Evolutionary conservation across 345 rosid genomes (phyloP).

Genomic region (Bruguiera sexangula): DNA sequence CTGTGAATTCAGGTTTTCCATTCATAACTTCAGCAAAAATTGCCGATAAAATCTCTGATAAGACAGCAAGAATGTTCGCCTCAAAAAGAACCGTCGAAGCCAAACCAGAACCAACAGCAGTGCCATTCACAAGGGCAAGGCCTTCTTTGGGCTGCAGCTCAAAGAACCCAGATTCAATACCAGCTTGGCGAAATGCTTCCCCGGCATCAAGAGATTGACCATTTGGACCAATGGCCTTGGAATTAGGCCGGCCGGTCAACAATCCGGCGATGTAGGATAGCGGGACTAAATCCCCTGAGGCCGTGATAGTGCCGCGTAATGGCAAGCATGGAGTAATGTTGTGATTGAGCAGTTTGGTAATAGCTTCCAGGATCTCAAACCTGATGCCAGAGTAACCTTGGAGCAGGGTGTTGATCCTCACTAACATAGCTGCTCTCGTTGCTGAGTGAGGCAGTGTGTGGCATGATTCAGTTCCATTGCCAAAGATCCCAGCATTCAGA

Average conservation of each 20-base stretch:
- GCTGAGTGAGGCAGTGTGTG: slow-evolving; percentile 59
- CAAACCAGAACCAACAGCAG: slow-evolving; percentile 71
- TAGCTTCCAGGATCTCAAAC: slow-evolving; percentile 68
- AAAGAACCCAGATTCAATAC: slow-evolving; percentile 45
- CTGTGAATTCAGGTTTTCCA: slow-evolving; percentile 76
- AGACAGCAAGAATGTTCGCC: slow-evolving; percentile 42
- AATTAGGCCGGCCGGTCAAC: slow-evolving; percentile 58
- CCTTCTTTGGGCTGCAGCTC: slow-evolving; percentile 76
- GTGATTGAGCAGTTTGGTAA: slow-evolving; percentile 52
- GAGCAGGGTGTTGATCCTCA: slow-evolving; percentile 67
- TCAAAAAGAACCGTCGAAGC: slow-evolving; percentile 68
- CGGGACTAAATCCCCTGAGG: slow-evolving; percentile 74
- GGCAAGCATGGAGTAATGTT: slow-evolving; percentile 73
- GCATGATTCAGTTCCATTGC: slow-evolving; percentile 49
- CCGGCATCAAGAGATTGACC: slow-evolving; percentile 40
- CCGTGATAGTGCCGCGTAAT: slow-evolving; percentile 66
- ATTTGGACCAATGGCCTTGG: slow-evolving; percentile 53
- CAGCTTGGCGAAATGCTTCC: slow-evolving; percentile 50
- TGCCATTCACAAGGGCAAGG: slow-evolving; percentile 70
- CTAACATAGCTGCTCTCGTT: slow-evolving; percentile 75
- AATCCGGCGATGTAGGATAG: slow-evolving; percentile 65
- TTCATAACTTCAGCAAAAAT: slow-evolving; percentile 70
- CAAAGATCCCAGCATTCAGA: slow-evolving; percentile 66
- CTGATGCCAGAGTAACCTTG: slow-evolving; percentile 77
- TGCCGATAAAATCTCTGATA: slow-evolving; percentile 60